These are phyloP conservation scores for Angophora floribunda DNA, from an alignment of 345 rosid species.

Conservation along the genomic window DNA sequence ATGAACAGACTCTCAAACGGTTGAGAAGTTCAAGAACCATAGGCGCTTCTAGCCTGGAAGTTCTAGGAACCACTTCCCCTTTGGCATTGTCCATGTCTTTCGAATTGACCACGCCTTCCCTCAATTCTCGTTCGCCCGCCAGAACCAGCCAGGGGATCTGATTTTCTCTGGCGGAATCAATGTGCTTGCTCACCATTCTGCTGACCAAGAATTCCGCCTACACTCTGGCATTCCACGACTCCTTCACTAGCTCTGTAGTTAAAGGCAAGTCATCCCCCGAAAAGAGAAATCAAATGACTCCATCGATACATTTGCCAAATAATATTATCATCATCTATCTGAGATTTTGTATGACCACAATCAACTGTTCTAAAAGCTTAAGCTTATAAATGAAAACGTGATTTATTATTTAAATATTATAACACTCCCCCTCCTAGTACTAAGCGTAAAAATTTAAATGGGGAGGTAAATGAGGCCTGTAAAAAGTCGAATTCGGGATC, in stretches of 20 bases:
- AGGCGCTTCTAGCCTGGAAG: constrained; percentile 7
- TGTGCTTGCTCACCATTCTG: constrained; percentile 53
- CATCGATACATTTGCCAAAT: background rate
- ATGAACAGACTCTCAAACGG: constrained; percentile 2
- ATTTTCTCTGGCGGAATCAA: constrained; percentile 35
- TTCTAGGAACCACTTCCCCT: constrained; percentile 27
- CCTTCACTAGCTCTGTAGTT: constrained; percentile 59
- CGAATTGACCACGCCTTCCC: constrained; percentile 45
- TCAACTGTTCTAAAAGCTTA: no score
- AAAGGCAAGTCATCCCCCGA: constrained; percentile 39
- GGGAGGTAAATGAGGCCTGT: no score
- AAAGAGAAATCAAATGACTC: background rate
- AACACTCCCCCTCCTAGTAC: no score
- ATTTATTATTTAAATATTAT: no score
- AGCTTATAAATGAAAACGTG: no score
- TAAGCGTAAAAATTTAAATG: no score
- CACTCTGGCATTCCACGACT: constrained; percentile 52
- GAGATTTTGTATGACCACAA: no score
- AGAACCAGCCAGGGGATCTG: constrained; percentile 59
- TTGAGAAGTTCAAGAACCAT: constrained; percentile 37
- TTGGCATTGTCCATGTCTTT: constrained; percentile 38
- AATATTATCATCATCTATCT: background rate
- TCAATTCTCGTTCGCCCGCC: constrained; percentile 54
- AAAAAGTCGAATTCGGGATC: no score
- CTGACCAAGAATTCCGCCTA: constrained; percentile 61